Evolutionary conservation across 176 grass and related monocot species (phyloP).

Genomic region (Aegilops sharonensis): DNA sequence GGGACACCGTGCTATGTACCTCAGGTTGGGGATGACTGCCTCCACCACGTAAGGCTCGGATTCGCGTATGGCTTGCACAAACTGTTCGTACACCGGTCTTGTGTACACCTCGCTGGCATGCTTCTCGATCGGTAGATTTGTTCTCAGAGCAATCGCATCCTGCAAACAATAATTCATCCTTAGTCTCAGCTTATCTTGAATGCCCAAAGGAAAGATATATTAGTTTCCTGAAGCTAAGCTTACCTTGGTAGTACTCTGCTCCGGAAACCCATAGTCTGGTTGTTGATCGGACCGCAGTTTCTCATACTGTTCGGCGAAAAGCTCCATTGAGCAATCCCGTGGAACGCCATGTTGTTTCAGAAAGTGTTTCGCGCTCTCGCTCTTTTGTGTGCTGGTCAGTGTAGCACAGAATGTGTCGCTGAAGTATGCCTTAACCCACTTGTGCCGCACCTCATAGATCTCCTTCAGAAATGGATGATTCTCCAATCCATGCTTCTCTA

Average conservation of each 20-base stretch:
- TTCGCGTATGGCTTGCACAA: neutral
- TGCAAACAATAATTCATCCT: neutral
- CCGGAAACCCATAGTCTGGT: neutral
- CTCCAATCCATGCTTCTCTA: neutral
- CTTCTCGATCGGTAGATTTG: slow-evolving; percentile 8
- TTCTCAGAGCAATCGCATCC: neutral
- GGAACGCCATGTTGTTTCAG: neutral
- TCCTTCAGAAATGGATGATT: neutral
- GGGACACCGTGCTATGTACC: neutral
- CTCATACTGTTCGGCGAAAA: neutral
- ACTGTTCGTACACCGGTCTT: neutral
- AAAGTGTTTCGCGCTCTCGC: neutral
- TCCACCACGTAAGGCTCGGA: neutral
- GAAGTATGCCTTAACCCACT: slow-evolving; percentile 2
- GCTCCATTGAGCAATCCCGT: neutral
- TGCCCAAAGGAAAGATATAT: neutral
- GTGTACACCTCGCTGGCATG: neutral
- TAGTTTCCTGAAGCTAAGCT: neutral
- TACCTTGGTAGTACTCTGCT: neutral
- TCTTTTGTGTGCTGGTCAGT: neutral
- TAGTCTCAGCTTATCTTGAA: neutral
- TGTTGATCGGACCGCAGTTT: neutral
- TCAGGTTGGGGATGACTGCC: neutral
- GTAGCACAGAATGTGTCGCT: neutral
- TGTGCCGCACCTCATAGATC: slow-evolving; percentile 9